A percentile compares a stretch with the other conserved stretches of the same genome.
Conservation (phyloP, 2,329 filamentous ascomycete genomes). For the Penicillium sp. region DNA sequence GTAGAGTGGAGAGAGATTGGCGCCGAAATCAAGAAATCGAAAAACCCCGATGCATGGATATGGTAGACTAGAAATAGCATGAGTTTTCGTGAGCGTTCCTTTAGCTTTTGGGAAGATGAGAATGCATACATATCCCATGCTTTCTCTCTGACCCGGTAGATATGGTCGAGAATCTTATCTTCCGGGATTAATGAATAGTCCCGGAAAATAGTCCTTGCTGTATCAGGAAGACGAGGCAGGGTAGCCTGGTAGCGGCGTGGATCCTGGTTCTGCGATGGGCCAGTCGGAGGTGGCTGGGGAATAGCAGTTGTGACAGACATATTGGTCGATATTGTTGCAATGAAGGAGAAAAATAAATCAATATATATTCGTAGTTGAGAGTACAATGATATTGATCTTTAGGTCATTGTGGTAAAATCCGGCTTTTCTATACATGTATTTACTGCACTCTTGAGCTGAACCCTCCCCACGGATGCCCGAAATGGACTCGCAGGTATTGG, state of each 20-base stretch:
- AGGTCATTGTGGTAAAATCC: too few relatives aligned
- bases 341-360: too few relatives aligned
- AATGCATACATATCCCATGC: background rate
- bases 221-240: background rate
- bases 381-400: too few relatives aligned
- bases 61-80: constrained; percentile 16
- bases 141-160: background rate
- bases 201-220: background rate
- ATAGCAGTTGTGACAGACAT: background rate
- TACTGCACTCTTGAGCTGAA: too few relatives aligned
- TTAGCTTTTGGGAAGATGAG: background rate
- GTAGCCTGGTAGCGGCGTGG: background rate
- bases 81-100: background rate
- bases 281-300: background rate
- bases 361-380: too few relatives aligned
- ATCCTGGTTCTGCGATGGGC: background rate
- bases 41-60: constrained; percentile 43
- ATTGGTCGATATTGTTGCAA: background rate
- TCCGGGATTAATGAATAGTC: background rate
- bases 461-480: too few relatives aligned
- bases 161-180: background rate
- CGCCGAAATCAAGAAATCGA: background rate
- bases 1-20: background rate
- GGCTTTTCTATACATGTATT: too few relatives aligned
- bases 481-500: too few relatives aligned